phyloP scores from a whole-genome alignment of 2,329 filamentous ascomycete genomes.

The Zymoseptoria pseudotritici region DNA sequence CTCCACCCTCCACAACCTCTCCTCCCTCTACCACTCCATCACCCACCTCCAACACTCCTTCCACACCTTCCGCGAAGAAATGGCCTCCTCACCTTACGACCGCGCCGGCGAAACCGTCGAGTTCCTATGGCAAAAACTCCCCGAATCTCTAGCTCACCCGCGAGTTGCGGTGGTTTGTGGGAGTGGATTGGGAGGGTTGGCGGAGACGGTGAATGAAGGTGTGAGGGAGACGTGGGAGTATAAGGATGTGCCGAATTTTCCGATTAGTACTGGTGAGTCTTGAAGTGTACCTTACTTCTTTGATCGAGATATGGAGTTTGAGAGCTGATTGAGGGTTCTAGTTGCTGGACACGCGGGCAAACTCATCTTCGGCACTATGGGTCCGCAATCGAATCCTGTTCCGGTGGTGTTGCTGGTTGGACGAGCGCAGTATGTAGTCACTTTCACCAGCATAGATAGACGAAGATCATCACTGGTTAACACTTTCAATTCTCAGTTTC shows the following conservation, averaged over 20 bases:
- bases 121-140: constrained; percentile 45
- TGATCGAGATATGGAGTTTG: not conserved
- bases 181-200: constrained; percentile 56
- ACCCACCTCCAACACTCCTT: constrained; percentile 26
- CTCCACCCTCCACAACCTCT: constrained; percentile 25
- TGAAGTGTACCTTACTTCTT: not conserved
- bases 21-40: constrained; percentile 27
- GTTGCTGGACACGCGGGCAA: constrained; percentile 57
- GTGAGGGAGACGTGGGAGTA: constrained; percentile 50
- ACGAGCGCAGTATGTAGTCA: constrained; percentile 51
- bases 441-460: constrained; percentile 8
- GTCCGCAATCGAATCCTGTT: constrained; percentile 36
- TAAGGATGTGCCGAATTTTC: constrained; percentile 54
- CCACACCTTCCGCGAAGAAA: constrained; percentile 27
- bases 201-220: constrained; percentile 46
- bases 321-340: constrained; percentile 24
- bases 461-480: constrained; percentile 3
- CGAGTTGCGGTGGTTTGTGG: constrained; percentile 58
- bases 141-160: constrained; percentile 43
- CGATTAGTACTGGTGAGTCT: constrained; percentile 50
- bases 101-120: constrained; percentile 44
- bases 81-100: constrained; percentile 31
- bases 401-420: constrained; percentile 58
- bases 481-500: constrained; percentile 41
- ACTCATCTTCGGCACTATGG: constrained; percentile 56